Evolutionary conservation across 768 basidiomycete genomes (phyloP).

Genomic region (Rhizopogon roseolus): DNA sequence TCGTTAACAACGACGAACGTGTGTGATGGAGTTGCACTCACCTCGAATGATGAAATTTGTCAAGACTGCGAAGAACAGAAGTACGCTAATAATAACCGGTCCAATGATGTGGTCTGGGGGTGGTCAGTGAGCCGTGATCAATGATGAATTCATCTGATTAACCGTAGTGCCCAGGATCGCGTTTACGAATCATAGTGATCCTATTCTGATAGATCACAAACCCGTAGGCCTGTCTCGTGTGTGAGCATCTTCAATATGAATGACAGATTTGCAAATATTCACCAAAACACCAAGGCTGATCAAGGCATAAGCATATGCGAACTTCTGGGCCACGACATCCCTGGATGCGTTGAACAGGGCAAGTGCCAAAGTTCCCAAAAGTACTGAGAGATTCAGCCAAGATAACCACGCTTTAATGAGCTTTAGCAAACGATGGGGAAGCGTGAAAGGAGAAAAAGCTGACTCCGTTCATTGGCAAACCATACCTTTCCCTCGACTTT

Average conservation of each 20-base stretch:
- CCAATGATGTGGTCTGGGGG: conserved; percentile 72
- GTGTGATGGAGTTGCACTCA: conserved; percentile 31
- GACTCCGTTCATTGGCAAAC: conserved; percentile 95
- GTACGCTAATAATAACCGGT: conserved; percentile 74
- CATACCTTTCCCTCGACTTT: conserved; percentile 94
- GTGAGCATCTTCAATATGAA: neutral
- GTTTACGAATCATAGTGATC: conserved; percentile 83
- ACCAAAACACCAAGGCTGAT: conserved; percentile 74
- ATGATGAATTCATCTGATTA: conserved; percentile 12
- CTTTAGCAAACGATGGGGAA: conserved; percentile 3
- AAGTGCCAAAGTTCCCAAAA: conserved; percentile 80
- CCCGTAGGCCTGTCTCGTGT: conserved; percentile 65
- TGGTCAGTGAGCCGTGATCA: neutral
- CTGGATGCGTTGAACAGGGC: conserved; percentile 86
- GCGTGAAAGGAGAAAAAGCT: conserved; percentile 17
- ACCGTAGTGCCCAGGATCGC: conserved; percentile 92
- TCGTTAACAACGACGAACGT: conserved; percentile 4
- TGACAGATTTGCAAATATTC: neutral
- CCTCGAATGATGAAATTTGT: conserved; percentile 86
- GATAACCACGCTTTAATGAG: conserved; percentile 74
- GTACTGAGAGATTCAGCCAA: conserved; percentile 82
- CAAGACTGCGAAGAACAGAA: conserved; percentile 84
- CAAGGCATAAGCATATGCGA: conserved; percentile 79
- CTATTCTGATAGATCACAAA: conserved; percentile 84
- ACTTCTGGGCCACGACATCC: conserved; percentile 56